A percentile compares a stretch with the other conserved stretches of the same genome.
Evolutionary conservation across 1,284 basidiomycete genomes (phyloP).

Genomic region (Trichosporon ovoides): DNA sequence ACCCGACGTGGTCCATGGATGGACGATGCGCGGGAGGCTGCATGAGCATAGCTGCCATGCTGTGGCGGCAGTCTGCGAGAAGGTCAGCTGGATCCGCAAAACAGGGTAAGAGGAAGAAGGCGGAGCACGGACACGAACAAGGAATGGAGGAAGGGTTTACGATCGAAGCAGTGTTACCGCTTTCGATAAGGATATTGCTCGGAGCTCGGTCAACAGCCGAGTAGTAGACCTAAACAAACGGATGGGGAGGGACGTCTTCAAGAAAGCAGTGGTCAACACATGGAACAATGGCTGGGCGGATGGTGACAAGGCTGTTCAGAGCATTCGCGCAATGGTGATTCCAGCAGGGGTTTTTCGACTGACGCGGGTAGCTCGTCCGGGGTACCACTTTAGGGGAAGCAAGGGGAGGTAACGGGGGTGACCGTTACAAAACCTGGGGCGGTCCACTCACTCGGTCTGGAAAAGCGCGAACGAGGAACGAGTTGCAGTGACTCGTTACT

Average conservation of each 20-base stretch:
- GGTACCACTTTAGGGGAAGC: neutral
- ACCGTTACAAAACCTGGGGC: neutral
- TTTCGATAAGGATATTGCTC: too few relatives aligned
- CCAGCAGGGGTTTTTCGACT: neutral
- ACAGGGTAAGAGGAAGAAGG: neutral
- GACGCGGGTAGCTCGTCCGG: neutral
- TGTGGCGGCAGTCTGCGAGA: slow-evolving; percentile 12
- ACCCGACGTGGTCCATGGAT: slow-evolving; percentile 42
- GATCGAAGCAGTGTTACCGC: too few relatives aligned
- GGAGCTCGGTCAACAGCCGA: neutral
- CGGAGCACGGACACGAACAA: slow-evolving; percentile 7
- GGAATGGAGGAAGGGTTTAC: too few relatives aligned
- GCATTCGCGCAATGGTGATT: neutral
- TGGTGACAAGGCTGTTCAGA: neutral
- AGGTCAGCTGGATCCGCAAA: neutral
- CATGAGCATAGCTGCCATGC: slow-evolving; percentile 43
- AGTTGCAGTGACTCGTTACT: neutral
- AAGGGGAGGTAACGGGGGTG: slow-evolving; percentile 3
- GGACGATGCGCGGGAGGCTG: slow-evolving; percentile 36
- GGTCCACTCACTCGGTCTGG: neutral
- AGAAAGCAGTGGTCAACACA: too few relatives aligned
- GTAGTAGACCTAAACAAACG: neutral
- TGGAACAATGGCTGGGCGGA: too few relatives aligned
- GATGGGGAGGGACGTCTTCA: too few relatives aligned
- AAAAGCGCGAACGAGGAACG: slow-evolving; percentile 2